Base-by-base conservation (phyloP, 257 asterid species). In the Primulina tabacum region DNA sequence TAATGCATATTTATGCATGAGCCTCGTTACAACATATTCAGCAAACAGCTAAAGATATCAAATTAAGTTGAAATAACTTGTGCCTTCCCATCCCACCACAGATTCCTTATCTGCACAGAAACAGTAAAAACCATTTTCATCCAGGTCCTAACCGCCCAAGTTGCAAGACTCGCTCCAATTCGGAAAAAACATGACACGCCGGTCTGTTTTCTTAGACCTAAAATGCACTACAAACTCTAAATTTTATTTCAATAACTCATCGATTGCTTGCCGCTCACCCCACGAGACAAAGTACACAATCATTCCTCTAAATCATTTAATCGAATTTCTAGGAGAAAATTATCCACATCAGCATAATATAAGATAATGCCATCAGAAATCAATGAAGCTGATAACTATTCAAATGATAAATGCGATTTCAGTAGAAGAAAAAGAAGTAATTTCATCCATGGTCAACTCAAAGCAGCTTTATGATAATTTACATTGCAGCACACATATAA, bases 51-150 rank as follows among this genome's bases (percentile, higher is more conserved):
- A 17, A 14, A 47, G 38, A 34, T 14, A 24, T 47, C 33, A 4
- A 24, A 38, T 21, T 17, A 2, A 75, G 26, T 40, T 38, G 18
- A 66, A 52, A 52, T 66, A 64, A 38, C 35, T 17, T 16, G 35
- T 60, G n/a, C 68, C 65, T 71, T 62, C 62, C 10, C 30, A 63
- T 68, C 57, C 78, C 53, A 43, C 55, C 24, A 43, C 55, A 68
- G 62, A 43, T 47, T 37, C 66, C 43, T 68, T 67, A 69, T 35
- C 58, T 24, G 43, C 56, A 60, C 65, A 61, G 14, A 56, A 56
- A 57, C 70, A 66, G 68, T 4, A 65, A 64, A 69, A 43, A 43
- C 8, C 20, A 7, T 35, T 53, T 59, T 67, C 7, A 11, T 64
- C 68, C 35, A 57, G 30, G 20, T 56, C 40, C 37, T 28, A 72